Percentiles rank a stretch among this genome's conserved stretches.
phyloP scores from a whole-genome alignment of 805 yeast species.

The Ogataea dorogensis region DNA sequence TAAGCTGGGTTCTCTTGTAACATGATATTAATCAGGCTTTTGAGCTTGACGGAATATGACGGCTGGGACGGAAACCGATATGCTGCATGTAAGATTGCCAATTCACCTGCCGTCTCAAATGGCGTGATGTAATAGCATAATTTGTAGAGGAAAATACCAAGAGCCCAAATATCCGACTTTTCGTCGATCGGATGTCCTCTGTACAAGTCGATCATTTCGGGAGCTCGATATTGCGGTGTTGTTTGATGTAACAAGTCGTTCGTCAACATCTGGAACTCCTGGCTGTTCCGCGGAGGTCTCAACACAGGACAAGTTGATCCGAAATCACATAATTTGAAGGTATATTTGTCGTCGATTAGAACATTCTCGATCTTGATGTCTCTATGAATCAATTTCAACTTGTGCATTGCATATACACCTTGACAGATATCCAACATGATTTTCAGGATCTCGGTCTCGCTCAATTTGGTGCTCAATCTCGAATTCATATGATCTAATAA shows the following conservation, averaged over 20 bases:
- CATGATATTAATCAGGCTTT: constrained; percentile 73
- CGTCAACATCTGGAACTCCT: constrained; percentile 71
- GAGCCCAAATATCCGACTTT: constrained; percentile 94
- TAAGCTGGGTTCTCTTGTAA: constrained; percentile 77
- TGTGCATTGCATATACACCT: constrained; percentile 87
- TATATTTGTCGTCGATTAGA: constrained; percentile 63
- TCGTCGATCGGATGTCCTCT: constrained; percentile 84
- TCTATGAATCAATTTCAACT: constrained; percentile 74
- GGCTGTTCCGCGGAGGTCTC: constrained; percentile 71
- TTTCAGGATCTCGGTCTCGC: constrained; percentile 72
- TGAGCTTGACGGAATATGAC: constrained; percentile 64
- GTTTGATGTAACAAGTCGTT: constrained; percentile 88
- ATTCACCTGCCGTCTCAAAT: constrained; percentile 83
- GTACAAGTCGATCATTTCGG: constrained; percentile 92
- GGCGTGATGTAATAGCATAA: constrained; percentile 93
- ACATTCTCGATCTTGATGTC: constrained; percentile 96
- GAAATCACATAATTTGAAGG: constrained; percentile 87
- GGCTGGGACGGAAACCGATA: constrained; percentile 76
- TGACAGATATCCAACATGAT: constrained; percentile 80
- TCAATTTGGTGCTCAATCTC: constrained; percentile 72
- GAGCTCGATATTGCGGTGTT: constrained; percentile 92
- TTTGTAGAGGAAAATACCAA: constrained; percentile 88
- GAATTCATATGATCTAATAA: constrained; percentile 90
- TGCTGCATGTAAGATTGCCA: constrained; percentile 82
- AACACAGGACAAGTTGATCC: constrained; percentile 79